Base-by-base conservation (phyloP, 2,329 filamentous ascomycete genomes). In the Ophiostoma himal-ulmi region DNA sequence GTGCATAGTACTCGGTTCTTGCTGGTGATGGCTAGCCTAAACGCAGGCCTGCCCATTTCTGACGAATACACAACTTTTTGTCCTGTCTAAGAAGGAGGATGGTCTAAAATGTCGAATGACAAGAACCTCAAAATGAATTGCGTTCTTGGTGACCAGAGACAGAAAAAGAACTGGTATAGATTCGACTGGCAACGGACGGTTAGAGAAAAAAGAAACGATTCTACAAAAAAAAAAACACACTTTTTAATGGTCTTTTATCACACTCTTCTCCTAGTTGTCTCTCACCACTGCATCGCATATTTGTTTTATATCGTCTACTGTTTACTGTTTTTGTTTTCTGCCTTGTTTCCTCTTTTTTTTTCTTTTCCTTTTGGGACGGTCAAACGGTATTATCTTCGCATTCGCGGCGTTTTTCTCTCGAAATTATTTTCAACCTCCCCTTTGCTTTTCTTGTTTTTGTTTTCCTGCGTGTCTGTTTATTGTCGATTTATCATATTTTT, bases 101-200 rank as follows among this genome's bases (percentile, higher is more conserved):
- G 44, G 44, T 20, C 7, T 17, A 10, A 20, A 20, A 20, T 48
- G 17, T 48, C n/a, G 41, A 39, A 48, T 20, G 44, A 48, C 17
- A 14, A 48, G 14, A 48, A 48, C 20, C 44, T 20, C n/a, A 20
- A 48, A 48, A 48, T 48, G 44, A 48, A 20, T 34, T 26, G 57
- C 10, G 13, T 17, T 34, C 26, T 22, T 17, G 57, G 57, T 34
- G 57, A 26, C 57, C 57, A 62, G 14, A 7, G 57, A 62, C 57
- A 30, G 52, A 54, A 62, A 62, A 11, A 34, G 57, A 73, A 76
- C 80, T 72, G 76, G 76, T 77, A 65, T 71, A 73, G 74, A 75
- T 73, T 74, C 72, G 60, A 75, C 75, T 74, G 75, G 75, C 75
- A 77, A 77, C 75, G 74, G 77, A 75, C 77, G 77, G 79, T 20